Conservation (phyloP, 148 eudicot genomes). For the Salicornia ramosissima region DNA sequence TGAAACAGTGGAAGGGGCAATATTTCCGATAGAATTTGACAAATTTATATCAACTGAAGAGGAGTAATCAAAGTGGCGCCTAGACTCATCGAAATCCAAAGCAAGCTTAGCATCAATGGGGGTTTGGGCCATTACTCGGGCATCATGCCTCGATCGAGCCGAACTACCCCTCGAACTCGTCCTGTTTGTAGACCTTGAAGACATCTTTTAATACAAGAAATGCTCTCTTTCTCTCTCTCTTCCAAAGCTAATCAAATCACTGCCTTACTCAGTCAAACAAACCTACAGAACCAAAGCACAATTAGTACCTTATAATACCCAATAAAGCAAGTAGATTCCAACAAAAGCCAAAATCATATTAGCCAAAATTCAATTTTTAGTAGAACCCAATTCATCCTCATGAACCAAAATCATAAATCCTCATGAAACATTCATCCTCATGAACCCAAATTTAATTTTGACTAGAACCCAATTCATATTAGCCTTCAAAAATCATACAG, state of each 20-base stretch:
- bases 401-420: neutral
- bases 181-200: constrained; percentile 55
- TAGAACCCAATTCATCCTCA: neutral
- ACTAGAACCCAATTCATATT: neutral
- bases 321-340: neutral
- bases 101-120: constrained; percentile 81
- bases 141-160: constrained; percentile 44
- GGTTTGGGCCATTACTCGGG: constrained; percentile 47
- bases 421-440: neutral
- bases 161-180: constrained; percentile 54
- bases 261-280: neutral
- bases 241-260: neutral
- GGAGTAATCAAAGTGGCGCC: constrained; percentile 51
- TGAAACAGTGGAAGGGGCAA: constrained; percentile 60
- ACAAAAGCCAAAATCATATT: neutral
- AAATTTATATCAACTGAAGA: constrained; percentile 53
- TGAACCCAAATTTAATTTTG: neutral
- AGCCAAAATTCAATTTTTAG: neutral
- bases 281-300: constrained; percentile 16
- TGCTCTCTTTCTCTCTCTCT: constrained; percentile 9
- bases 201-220: constrained; percentile 47
- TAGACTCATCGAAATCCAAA: constrained; percentile 59
- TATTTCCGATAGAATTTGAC: constrained; percentile 47
- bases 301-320: neutral
- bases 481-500: neutral